phyloP scores from a whole-genome alignment of 371 early-diverging fungal species.

The Mortierella sp. region DNA sequence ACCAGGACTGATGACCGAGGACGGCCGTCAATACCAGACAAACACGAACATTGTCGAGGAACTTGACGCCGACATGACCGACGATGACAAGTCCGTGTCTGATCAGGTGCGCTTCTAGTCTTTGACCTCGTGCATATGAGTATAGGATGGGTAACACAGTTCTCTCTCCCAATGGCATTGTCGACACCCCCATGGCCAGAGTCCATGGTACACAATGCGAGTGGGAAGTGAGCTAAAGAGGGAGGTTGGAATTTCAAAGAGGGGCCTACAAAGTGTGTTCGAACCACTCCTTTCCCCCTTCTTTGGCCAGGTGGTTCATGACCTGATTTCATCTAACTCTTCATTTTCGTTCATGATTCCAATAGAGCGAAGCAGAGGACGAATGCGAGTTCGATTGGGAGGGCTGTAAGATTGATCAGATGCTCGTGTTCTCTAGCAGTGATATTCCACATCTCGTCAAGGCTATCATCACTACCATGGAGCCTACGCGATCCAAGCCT shows the following conservation, averaged over 20 bases:
- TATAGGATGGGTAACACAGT: not conserved
- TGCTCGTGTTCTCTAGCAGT: constrained; percentile 88
- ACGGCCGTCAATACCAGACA: constrained; percentile 58
- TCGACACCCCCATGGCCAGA: too few species aligned
- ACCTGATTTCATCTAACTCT: constrained; percentile 1
- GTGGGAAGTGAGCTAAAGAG: constrained; percentile 50
- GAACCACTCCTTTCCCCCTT: not conserved
- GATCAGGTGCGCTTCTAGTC: constrained; percentile 36
- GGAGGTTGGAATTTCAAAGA: not conserved
- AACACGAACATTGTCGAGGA: constrained; percentile 57
- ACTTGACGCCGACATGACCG: constrained; percentile 37
- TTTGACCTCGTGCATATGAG: not conserved
- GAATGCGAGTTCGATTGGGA: constrained; percentile 84
- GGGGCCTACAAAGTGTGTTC: too few species aligned
- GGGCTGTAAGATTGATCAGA: constrained; percentile 85
- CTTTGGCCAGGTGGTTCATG: not conserved
- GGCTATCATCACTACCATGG: constrained; percentile 72
- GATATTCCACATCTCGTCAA: constrained; percentile 78
- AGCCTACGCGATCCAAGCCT: constrained; percentile 62
- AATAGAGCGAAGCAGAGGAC: not conserved
- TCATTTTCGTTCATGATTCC: too few species aligned
- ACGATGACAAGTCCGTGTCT: constrained; percentile 6
- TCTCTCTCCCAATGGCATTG: too few species aligned
- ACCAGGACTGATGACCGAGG: constrained; percentile 61
- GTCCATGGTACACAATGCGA: too few species aligned